Conservation (phyloP, 2,329 filamentous ascomycete genomes). For the Phyllosticta citribraziliensis region DNA sequence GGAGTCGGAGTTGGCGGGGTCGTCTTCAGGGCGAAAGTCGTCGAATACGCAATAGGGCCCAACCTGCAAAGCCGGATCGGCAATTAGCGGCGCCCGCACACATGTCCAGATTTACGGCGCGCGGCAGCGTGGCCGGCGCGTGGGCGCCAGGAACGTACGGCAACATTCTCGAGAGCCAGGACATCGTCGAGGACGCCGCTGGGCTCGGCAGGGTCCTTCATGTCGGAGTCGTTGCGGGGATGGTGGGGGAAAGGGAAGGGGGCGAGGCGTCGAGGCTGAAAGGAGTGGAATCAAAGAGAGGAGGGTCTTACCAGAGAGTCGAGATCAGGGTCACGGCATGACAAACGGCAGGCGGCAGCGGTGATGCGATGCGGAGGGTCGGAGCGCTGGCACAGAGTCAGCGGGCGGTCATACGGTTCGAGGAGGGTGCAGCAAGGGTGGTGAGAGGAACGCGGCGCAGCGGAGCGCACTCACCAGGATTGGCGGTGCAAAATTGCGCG, state of each 20-base stretch:
- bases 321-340: constrained; percentile 12
- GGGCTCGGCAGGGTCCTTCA: constrained; percentile 18
- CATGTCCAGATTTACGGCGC: not conserved
- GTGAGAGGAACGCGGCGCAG: not conserved
- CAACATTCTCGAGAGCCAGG: constrained; percentile 28
- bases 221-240: not conserved
- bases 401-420: constrained; percentile 6
- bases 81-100: constrained; percentile 19
- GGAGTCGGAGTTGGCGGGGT: constrained; percentile 7
- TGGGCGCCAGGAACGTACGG: constrained; percentile 22
- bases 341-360: constrained; percentile 9
- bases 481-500: not conserved
- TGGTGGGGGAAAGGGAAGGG: not conserved
- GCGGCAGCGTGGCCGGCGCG: not conserved
- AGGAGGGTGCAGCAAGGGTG: not conserved
- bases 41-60: constrained; percentile 31
- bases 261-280: constrained; percentile 4
- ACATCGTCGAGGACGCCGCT: constrained; percentile 23
- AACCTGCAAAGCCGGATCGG: constrained; percentile 18
- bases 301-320: constrained; percentile 15
- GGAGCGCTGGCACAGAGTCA: constrained; percentile 8
- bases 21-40: constrained; percentile 20
- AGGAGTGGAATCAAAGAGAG: constrained; percentile 1
- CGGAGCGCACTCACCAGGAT: not conserved
- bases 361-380: constrained; percentile 6